Base-by-base conservation (phyloP, 2,329 filamentous ascomycete species). In the Fusarium haematococcum region DNA sequence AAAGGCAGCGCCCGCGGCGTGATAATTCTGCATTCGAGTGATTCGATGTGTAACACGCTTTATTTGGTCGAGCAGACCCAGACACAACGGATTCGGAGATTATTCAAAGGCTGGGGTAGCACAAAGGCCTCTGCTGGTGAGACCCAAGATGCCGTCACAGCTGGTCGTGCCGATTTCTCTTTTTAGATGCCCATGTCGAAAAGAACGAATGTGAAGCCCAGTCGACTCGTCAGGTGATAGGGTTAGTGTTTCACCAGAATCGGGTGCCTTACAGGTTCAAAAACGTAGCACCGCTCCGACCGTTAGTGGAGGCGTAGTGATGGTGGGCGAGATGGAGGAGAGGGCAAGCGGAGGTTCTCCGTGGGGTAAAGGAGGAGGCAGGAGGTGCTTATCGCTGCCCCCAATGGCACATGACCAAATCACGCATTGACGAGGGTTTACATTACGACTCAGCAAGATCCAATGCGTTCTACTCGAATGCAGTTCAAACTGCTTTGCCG, bases 211-310 rank as follows among this genome's bases (percentile, higher is more conserved):
- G 58, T 59, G n/a, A 52, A 73, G 69, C 62, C 71, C 39, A 39
- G 63, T 73, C 52, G 20, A 39, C 20, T 61, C 32, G 60, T 73
- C 71, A 74, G 45, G 65, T 67, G 65, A 54, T 56, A 57, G 59
- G 61, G 68, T 58, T 58, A 52, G 59, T 39, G 65, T 75, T 70
- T 69, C 62, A 74, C 68, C 64, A 68, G 58, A 50, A 63, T 65
- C 75, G 48, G 66, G 75, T 77, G 65, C 75, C 75, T 78, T 77
- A 67, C 69, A 77, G 69, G 71, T 33, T 27, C 35, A 45, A 52
- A 68, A 67, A 62, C 14, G 27, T 25, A 37, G 20, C 16, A 52
- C 27, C 14, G 14, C 32, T 50, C 35, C 37, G 25, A 41, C 65
- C 41, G 35, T 54, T 60, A 60, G 52, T 57, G 33, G 50, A 52